phyloP scores from a whole-genome alignment of 352 stramenopile species.

The Phytophthora sansomeana region DNA sequence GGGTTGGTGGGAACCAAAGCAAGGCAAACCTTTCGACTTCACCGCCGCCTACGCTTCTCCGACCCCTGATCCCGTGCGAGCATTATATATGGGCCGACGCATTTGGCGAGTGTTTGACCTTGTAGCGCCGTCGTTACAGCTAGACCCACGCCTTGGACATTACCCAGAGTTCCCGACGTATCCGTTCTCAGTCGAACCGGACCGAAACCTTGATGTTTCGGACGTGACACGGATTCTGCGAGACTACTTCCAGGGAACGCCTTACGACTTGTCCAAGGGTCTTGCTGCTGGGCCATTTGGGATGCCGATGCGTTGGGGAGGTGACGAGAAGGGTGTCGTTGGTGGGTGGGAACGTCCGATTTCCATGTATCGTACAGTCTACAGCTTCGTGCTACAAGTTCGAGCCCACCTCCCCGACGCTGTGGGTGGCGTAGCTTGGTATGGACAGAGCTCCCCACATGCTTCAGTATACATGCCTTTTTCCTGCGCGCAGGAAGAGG shows the following conservation, averaged over 20 bases:
- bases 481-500: slow-evolving; percentile 58
- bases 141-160: slow-evolving; percentile 69
- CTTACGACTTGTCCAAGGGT: slow-evolving; percentile 89
- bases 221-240: slow-evolving; percentile 86
- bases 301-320: slow-evolving; percentile 86
- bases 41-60: slow-evolving; percentile 65
- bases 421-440: slow-evolving; percentile 72
- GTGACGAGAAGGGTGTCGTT: slow-evolving; percentile 58
- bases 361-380: slow-evolving; percentile 92
- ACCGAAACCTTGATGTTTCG: slow-evolving; percentile 57
- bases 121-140: slow-evolving; percentile 78
- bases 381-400: slow-evolving; percentile 83
- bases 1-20: slow-evolving; percentile 79
- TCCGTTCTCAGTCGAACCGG: slow-evolving; percentile 90
- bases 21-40: slow-evolving; percentile 71
- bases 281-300: slow-evolving; percentile 91
- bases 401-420: slow-evolving; percentile 51
- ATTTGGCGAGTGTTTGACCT: slow-evolving; percentile 92
- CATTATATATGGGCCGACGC: slow-evolving; percentile 83
- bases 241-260: slow-evolving; percentile 92
- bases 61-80: slow-evolving; percentile 58
- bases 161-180: slow-evolving; percentile 81
- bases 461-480: slow-evolving; percentile 81
- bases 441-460: slow-evolving; percentile 71
- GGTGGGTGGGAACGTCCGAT: slow-evolving; percentile 92